Percentiles rank a stretch among this genome's conserved stretches.
Conservation (phyloP, 176 grass and related monocot species). For the Triticum timopheevii region DNA sequence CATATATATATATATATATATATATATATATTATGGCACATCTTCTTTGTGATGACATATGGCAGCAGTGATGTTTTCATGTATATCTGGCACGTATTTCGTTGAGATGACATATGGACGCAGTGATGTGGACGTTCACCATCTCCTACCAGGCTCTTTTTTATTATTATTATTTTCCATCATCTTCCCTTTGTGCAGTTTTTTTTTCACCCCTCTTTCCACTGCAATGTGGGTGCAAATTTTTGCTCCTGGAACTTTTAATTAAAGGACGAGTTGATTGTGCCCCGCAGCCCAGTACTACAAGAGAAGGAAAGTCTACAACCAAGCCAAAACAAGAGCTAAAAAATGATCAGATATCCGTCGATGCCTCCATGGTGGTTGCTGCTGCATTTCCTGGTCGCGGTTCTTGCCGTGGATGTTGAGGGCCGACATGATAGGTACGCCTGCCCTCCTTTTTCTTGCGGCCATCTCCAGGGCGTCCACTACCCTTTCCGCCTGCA, state of each 20-base stretch:
- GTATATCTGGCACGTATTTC: background rate
- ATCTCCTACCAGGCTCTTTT: background rate
- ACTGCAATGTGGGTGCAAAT: too few species aligned
- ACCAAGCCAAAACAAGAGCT: background rate
- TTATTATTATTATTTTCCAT: background rate
- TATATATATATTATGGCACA: too few species aligned
- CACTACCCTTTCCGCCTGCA: conserved; percentile 9
- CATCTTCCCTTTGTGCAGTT: background rate
- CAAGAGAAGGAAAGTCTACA: background rate
- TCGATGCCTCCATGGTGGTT: background rate
- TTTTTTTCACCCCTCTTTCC: background rate
- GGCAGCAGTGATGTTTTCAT: too few species aligned
- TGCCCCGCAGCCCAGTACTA: too few species aligned
- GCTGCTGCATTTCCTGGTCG: background rate
- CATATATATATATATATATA: too few species aligned
- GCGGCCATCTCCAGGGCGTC: conserved; percentile 25
- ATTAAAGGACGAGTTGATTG: too few species aligned
- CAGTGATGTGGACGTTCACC: background rate
- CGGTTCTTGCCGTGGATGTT: background rate
- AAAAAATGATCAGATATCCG: background rate
- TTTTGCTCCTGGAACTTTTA: too few species aligned
- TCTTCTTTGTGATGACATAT: too few species aligned
- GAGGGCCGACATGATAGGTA: background rate
- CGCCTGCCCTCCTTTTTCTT: conserved; percentile 18
- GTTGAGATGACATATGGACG: background rate